These are phyloP conservation scores for Psophocarpus tetragonolobus DNA, from an alignment of 306 rosid genomes.

Conservation along the genomic window DNA sequence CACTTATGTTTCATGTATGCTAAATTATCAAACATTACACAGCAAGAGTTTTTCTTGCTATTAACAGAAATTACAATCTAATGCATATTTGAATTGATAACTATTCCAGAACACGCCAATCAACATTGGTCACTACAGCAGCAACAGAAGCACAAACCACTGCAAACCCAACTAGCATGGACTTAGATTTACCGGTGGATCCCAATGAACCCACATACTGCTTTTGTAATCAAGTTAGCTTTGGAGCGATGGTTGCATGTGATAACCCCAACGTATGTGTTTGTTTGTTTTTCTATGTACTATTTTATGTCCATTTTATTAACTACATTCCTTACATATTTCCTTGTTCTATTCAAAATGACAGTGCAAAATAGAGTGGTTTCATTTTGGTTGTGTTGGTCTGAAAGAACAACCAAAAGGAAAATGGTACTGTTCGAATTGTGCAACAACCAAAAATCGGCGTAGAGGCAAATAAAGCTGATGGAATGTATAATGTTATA, in stretches of 20 bases:
- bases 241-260: constrained; percentile 57
- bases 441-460: constrained; percentile 50
- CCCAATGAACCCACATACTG: constrained; percentile 61
- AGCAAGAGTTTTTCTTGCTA: no score
- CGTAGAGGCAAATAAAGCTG: constrained; percentile 50
- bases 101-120: constrained; percentile 45
- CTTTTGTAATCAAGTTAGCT: constrained; percentile 62
- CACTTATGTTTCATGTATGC: constrained; percentile 11
- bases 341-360: constrained; percentile 27
- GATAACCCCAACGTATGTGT: constrained; percentile 50
- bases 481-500: constrained; percentile 17
- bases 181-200: constrained; percentile 53
- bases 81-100: constrained; percentile 26
- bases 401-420: constrained; percentile 58
- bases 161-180: constrained; percentile 51
- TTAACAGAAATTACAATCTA: constrained; percentile 16
- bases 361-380: constrained; percentile 65
- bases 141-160: constrained; percentile 42
- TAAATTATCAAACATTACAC: neutral
- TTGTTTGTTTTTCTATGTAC: neutral
- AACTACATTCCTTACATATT: neutral
- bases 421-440: constrained; percentile 56
- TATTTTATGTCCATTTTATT: neutral
- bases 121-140: constrained; percentile 35
- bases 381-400: constrained; percentile 59